Conservation (phyloP, 176 grass and related monocot species). For the barley (Hordeum vulgare) region MorexV3_pseudomolecules_assembly NC_058521.1:11161080-11161579, state of each 20-base stretch:
- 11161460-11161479: slow-evolving; percentile 27
- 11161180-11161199: slow-evolving; percentile 58
- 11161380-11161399: too few relatives aligned
- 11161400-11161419: background rate
- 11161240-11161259: slow-evolving; percentile 5
- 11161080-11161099: slow-evolving; percentile 60
- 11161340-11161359: slow-evolving; percentile 25
- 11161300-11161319: slow-evolving; percentile 44
- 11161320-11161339: slow-evolving; percentile 10
- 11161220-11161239: background rate
- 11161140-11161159: slow-evolving; percentile 67
- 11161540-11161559: background rate
- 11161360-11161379: background rate
- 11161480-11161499: slow-evolving; percentile 28
- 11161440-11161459: background rate
- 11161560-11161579: background rate
- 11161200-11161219: slow-evolving; percentile 39
- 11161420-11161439: slow-evolving; percentile 22
- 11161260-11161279: slow-evolving; percentile 65
- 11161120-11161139: slow-evolving; percentile 72
- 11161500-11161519: background rate
- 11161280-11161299: slow-evolving; percentile 85
- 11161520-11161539: too few relatives aligned
- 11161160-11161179: slow-evolving; percentile 52
- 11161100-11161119: slow-evolving; percentile 29